Conservation (phyloP, 805 yeast genomes). For the Ascoidea tarda region DNA sequence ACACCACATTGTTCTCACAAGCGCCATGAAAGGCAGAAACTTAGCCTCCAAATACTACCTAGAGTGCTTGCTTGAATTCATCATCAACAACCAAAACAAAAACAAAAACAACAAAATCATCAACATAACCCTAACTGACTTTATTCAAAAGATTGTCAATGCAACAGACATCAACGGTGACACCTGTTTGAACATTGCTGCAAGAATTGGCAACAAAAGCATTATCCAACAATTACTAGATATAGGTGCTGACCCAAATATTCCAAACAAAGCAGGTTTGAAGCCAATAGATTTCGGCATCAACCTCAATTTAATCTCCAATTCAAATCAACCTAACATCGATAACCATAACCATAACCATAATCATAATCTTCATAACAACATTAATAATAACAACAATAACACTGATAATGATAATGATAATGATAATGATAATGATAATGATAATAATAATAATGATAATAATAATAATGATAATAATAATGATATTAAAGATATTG, state of each 20-base stretch:
- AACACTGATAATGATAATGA: neutral
- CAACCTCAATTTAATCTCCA: neutral
- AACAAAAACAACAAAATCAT: slow-evolving; percentile 24
- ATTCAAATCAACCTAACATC: slow-evolving; percentile 2
- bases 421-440: no score
- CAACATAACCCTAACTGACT: slow-evolving; percentile 35
- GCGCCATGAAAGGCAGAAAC: slow-evolving; percentile 62
- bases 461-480: neutral
- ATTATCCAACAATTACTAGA: slow-evolving; percentile 72
- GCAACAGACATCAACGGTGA: slow-evolving; percentile 91
- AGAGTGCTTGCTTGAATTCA: slow-evolving; percentile 65
- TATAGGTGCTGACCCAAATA: slow-evolving; percentile 73
- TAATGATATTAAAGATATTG: neutral
- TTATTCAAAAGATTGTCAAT: slow-evolving; percentile 63
- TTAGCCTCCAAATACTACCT: slow-evolving; percentile 63
- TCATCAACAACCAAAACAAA: slow-evolving; percentile 28
- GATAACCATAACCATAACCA: slow-evolving; percentile 6
- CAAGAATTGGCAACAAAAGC: slow-evolving; percentile 71
- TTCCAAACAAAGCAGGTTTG: slow-evolving; percentile 76
- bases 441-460: neutral
- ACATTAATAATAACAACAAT: neutral
- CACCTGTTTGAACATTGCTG: slow-evolving; percentile 86
- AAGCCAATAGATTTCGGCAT: slow-evolving; percentile 75
- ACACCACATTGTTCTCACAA: slow-evolving; percentile 75
- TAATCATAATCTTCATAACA: slow-evolving; percentile 2